Conservation (phyloP, 164 flowering plant genomes). For the Pachysandra terminalis region DNA sequence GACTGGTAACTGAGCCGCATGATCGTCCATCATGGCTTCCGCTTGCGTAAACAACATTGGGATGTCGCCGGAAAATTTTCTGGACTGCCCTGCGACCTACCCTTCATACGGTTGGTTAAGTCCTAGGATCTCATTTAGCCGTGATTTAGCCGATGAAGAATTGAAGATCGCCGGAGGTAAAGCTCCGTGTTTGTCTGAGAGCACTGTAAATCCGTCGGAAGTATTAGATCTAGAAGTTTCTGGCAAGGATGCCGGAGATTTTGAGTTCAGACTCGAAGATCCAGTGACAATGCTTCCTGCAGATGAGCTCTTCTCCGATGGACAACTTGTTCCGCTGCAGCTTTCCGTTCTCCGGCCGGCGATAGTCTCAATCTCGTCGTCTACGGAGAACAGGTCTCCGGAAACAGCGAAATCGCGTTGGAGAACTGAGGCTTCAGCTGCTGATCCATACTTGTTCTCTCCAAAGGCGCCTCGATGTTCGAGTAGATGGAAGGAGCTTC, state of each 20-base stretch:
- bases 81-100: slow-evolving; percentile 37
- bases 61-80: slow-evolving; percentile 48
- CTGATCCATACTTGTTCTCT: slow-evolving; percentile 63
- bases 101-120: slow-evolving; percentile 63
- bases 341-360: slow-evolving; percentile 20
- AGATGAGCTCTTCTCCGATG: slow-evolving; percentile 79
- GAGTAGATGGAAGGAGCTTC: slow-evolving; percentile 78
- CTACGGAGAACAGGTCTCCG: slow-evolving; percentile 24
- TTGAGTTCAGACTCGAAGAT: slow-evolving; percentile 84
- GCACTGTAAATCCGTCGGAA: neutral
- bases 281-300: slow-evolving; percentile 83
- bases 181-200: neutral
- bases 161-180: slow-evolving; percentile 10
- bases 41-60: slow-evolving; percentile 78
- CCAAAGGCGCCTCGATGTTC: slow-evolving; percentile 91
- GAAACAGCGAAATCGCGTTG: slow-evolving; percentile 30
- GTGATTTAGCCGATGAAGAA: slow-evolving; percentile 39
- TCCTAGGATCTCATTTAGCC: slow-evolving; percentile 56
- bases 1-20: slow-evolving; percentile 1
- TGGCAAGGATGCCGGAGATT: slow-evolving; percentile 39
- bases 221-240: slow-evolving; percentile 28
- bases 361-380: neutral
- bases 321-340: slow-evolving; percentile 76
- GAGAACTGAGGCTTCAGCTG: slow-evolving; percentile 24
- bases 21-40: slow-evolving; percentile 62